Evolutionary conservation across 495 filamentous ascomycete genomes (phyloP), one percentile per base, ranked within the genome.

Genomic region (Aspergillus diversus): DNA sequence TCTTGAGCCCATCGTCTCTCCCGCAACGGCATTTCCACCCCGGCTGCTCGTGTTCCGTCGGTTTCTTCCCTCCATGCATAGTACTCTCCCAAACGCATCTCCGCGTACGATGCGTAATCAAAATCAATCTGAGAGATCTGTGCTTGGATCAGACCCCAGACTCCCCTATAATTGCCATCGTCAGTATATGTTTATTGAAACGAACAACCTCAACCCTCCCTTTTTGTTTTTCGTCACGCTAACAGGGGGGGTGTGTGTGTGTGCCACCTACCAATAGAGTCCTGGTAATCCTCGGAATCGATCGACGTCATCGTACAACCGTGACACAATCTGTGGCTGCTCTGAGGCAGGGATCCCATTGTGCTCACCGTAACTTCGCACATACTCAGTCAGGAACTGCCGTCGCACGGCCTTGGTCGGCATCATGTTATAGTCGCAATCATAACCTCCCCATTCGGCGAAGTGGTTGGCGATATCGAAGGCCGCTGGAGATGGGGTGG

Each of bases 381-480:
- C 81, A 71, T 99, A 99, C 69, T 91, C 88, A 51, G 82, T 81
- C 57, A 98, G 81, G 78, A 98, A 99, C 61, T 89, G 86, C 43
- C 89, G 82, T 27, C 95, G 89, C 65, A 92, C 86, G 7, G 87
- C 79, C 57, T 84, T 84, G 0, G 93, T 96, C 3, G 95, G 95
- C 47, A 97, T 83, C 70, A 89, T 87, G 64, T 77, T 86, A 75
- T 87, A 92, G 73, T 99, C 93, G 83, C 95, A 99, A 66, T 95
- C 91, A 70, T 97, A 96, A 60, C 95, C 95, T 57, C 89, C 93
- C 94, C 95, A 99, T 80, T 99, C 95, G 47, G 96, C 92, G 72
- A 99, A 94, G 81, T 99, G 95, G 81, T 99, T 99, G n/a, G 95
- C 89, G 60, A 99, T 86, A 73, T 99, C 95, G 74, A 99, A 99